Base-by-base conservation (phyloP, 371 early-diverging fungal species). In the Mucor piriformis region DNA sequence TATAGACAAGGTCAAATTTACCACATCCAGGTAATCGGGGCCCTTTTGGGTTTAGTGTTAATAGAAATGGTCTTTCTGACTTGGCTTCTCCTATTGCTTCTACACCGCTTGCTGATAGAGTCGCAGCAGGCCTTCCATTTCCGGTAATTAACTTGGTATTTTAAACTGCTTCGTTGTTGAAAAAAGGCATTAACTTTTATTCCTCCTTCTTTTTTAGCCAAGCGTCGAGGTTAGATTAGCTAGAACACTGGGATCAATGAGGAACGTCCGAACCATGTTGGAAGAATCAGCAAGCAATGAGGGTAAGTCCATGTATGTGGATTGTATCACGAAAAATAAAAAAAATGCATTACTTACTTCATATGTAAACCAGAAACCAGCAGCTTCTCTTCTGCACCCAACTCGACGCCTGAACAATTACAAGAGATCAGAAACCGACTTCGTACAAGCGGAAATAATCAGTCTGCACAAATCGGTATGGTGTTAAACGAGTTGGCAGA, bases 191-290 rank as follows among this genome's bases (percentile, higher is more conserved):
- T n/a, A n/a, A n/a, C n/a, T n/a, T n/a, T n/a, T n/a, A n/a, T n/a
- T n/a, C n/a, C n/a, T n/a, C n/a, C n/a, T n/a, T n/a, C n/a, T n/a
- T n/a, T n/a, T n/a, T n/a, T 60, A 79, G 76, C 67, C 76, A 8
- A 74, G 72, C 10, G 71, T 79, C 7, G 79, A 79, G 68, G 70
- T 76, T 1, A 70, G 79, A 33, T 60, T 79, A 20, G 70, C 72
- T 21, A 67, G 79, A 53, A 74, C 79, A 10, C 63, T 79, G 54
- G 67, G 63, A 10, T 76, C 72, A 1, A 79, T 79, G 52, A 60
- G 76, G 46, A 79, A 79, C 49, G 76, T 79, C 6, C 63, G 79
- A 54, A 59, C 50, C 5, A 70, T 79, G 54, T 56, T 79, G 20
- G 70, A 76, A 8, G 74, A 66, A 16, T 42, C 70, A 11, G 54